A percentile compares a stretch with the other conserved stretches of the same genome.
Conservation (phyloP, 805 yeast genomes). For the Vanderwaltozyma yarrowii region DNA sequence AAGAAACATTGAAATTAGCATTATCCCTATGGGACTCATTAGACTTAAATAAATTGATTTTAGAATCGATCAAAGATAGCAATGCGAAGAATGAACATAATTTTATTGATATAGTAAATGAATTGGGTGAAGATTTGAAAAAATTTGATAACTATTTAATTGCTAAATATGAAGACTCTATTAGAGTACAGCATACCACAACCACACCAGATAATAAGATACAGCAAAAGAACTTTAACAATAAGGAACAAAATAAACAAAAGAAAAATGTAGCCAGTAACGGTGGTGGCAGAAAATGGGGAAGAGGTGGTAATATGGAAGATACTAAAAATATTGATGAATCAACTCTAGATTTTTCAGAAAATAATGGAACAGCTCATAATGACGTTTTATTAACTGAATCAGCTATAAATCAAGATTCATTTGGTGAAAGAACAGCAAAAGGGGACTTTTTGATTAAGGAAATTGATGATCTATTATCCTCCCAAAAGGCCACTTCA, state of each 20-base stretch:
- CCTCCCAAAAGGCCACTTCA: conserved; percentile 7
- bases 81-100: conserved; percentile 18
- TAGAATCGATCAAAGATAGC: conserved; percentile 25
- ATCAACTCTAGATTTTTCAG: conserved; percentile 47
- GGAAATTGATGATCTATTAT: conserved; percentile 40
- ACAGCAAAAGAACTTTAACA: not conserved
- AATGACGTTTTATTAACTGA: conserved; percentile 9
- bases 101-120: conserved; percentile 22
- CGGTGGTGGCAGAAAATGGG: conserved; percentile 49
- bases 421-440: conserved; percentile 33
- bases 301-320: conserved; percentile 46
- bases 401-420: conserved; percentile 24
- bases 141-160: conserved; percentile 33
- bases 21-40: conserved; percentile 29
- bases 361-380: conserved; percentile 10
- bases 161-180: conserved; percentile 24
- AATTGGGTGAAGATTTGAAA: conserved; percentile 26
- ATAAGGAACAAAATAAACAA: conserved; percentile 2
- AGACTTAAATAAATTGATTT: conserved; percentile 22
- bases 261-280: not conserved
- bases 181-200: conserved; percentile 2
- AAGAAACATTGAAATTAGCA: conserved; percentile 32
- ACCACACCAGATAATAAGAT: conserved; percentile 1
- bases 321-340: conserved; percentile 34
- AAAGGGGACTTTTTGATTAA: conserved; percentile 56